These are phyloP conservation scores for Sporopachydermia cereana DNA, from an alignment of 1,139 yeast genomes.

Conservation along the genomic window DNA sequence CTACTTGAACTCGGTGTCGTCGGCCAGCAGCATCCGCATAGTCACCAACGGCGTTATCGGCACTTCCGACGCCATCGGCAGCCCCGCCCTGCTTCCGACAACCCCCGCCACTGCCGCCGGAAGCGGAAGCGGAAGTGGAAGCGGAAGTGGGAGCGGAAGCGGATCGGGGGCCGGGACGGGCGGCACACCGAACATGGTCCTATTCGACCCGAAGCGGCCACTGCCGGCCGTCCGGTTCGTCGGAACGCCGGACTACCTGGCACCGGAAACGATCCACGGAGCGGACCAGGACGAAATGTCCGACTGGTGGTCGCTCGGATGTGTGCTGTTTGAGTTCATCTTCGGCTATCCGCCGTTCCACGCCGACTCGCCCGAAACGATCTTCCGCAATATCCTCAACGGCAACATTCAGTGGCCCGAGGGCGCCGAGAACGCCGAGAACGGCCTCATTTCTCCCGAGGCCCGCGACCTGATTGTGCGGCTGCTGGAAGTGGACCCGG, in stretches of 20 bases:
- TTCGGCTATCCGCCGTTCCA: constrained; percentile 96
- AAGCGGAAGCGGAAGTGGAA: constrained; percentile 5
- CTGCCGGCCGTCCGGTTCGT: constrained; percentile 53
- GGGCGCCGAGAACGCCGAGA: constrained; percentile 21
- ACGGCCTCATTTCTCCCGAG: constrained; percentile 32
- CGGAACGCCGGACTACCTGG: constrained; percentile 96
- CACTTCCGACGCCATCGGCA: background rate
- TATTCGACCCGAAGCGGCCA: constrained; percentile 55
- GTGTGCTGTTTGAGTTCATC: constrained; percentile 83
- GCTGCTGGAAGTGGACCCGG: constrained; percentile 53
- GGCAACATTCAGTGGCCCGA: constrained; percentile 82
- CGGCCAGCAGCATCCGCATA: background rate
- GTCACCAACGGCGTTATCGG: background rate
- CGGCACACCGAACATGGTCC: constrained; percentile 35
- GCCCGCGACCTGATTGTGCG: constrained; percentile 65
- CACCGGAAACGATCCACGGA: constrained; percentile 92
- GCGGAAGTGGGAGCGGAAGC: constrained; percentile 16
- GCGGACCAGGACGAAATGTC: constrained; percentile 74
- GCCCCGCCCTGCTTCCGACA: constrained; percentile 2
- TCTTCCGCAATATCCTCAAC: constrained; percentile 66
- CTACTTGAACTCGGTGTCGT: background rate
- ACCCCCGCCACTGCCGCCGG: constrained; percentile 8
- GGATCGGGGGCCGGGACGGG: constrained; percentile 17
- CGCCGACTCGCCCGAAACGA: constrained; percentile 66
- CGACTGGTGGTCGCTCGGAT: constrained; percentile 99